These are phyloP conservation scores for Sporothrix curviconia DNA, from an alignment of 2,329 filamentous ascomycete genomes.

Conservation along the genomic window DNA sequence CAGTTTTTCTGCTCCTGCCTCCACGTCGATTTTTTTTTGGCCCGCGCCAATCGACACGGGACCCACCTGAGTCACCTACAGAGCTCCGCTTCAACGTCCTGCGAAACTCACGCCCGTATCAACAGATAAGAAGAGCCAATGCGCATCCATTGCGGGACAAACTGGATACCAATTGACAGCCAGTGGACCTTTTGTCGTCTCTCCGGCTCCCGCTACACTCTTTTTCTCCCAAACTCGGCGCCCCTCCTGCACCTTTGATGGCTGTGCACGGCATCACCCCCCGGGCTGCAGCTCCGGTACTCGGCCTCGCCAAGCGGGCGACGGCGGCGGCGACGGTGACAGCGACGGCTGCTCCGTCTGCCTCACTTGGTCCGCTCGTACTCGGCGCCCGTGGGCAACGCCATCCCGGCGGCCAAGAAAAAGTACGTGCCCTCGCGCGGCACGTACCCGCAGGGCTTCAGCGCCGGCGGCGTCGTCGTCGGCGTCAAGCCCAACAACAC, in stretches of 20 bases:
- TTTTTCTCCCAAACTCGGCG: background rate
- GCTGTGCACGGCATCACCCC: constrained; percentile 4
- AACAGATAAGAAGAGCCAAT: too few relatives aligned
- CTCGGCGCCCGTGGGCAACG: constrained; percentile 50
- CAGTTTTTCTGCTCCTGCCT: too few relatives aligned
- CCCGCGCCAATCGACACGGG: too few relatives aligned
- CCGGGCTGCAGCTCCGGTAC: constrained; percentile 11
- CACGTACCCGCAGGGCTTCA: constrained; percentile 85
- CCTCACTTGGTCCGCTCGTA: constrained; percentile 33
- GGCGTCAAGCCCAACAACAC: constrained; percentile 91
- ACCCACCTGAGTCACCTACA: too few relatives aligned
- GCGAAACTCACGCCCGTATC: too few relatives aligned
- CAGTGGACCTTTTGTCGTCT: background rate
- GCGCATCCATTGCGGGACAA: too few relatives aligned
- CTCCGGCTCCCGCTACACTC: too few relatives aligned
- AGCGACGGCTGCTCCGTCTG: background rate
- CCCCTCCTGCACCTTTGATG: background rate
- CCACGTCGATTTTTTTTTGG: too few relatives aligned
- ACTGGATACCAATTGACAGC: too few relatives aligned
- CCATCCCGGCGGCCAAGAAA: constrained; percentile 70
- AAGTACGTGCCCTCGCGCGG: constrained; percentile 84
- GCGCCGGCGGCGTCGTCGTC: constrained; percentile 78
- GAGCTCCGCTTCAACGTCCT: too few relatives aligned
- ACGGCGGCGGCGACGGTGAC: too few relatives aligned
- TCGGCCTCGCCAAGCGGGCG: constrained; percentile 9